Evolutionary conservation across 2,329 filamentous ascomycete species (phyloP), one percentile per base, ranked within the genome.

Genomic region (Aspergillus glaucus): DNA sequence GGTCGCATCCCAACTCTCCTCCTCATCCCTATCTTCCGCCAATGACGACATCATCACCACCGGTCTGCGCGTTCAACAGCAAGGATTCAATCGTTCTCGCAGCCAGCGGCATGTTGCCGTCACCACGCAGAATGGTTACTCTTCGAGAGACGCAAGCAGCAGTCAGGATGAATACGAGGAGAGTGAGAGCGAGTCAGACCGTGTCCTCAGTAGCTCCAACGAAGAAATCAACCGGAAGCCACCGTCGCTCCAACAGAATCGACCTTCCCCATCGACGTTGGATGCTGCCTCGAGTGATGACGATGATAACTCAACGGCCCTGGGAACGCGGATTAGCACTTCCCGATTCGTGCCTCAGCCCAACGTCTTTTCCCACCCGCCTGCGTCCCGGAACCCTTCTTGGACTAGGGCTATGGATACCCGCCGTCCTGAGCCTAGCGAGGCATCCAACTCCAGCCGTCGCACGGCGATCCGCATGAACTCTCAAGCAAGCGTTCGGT

Each of bases 131-230:
- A 61, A 71, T 46, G 63, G 67, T 48, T 72, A 72, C 48, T 63
- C 67, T 6, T 65, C 64, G 40, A 71, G 73, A 37, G 71, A 78
- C 14, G 63, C 68, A 24, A 73, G 71, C 45, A 94, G 89, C 69
- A 95, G 91, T 62, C 89, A 95, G 66, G 91, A 95, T 59, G 91
- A 95, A 71, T 95, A 94, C 61, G 89, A 95, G 30, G 90, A 95
- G 73, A 94, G 87, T 53, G 90, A 95, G 67, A 95, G 80, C 68
- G 91, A 95, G 54, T 89, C 90, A 39, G 91, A 95, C 60, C 80
- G 79, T 48, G 75, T 82, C 45, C 74, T 84, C 72, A 80, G 78
- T 49, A 83, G 80, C 50, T 85, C 82, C 3, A 83, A 80, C 54
- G 81, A 85, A 62, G 79, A 77, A 39, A 66, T 81, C 21, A 60